Evolutionary conservation across 2,329 filamentous ascomycete species (phyloP).

Genomic region (Trichoderma simmonsii): DNA sequence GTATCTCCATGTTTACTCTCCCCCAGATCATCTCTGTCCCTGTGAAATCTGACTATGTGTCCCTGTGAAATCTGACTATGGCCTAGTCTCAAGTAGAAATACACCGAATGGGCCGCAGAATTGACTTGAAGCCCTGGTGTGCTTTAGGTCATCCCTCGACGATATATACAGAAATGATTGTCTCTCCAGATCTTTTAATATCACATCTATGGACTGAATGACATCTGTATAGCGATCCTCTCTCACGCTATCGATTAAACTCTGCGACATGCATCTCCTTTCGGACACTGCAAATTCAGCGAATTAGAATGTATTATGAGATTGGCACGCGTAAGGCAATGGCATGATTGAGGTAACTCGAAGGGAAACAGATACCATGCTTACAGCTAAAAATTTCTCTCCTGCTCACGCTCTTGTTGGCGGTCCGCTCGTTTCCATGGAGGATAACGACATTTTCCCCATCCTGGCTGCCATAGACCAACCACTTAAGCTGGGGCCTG

Average conservation of each 20-base stretch:
- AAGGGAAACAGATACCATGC: background rate
- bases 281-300: background rate
- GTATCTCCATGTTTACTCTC: background rate
- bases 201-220: background rate
- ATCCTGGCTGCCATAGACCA: background rate
- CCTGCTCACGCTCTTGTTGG: background rate
- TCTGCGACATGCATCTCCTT: background rate
- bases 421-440: background rate
- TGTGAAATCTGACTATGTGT: background rate
- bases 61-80: background rate
- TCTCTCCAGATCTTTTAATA: background rate
- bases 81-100: background rate
- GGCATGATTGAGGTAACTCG: background rate
- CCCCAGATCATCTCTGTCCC: background rate
- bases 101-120: background rate
- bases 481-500: background rate
- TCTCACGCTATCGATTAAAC: background rate
- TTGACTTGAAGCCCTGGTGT: background rate
- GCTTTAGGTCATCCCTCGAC: background rate
- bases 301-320: background rate
- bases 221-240: background rate
- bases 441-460: background rate
- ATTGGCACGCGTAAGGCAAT: rapidly evolving
- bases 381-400: background rate
- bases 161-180: background rate